These are phyloP conservation scores for Didymosphaeria variabile DNA, from an alignment of 2,329 filamentous ascomycete species.

Conservation along the genomic window DNA sequence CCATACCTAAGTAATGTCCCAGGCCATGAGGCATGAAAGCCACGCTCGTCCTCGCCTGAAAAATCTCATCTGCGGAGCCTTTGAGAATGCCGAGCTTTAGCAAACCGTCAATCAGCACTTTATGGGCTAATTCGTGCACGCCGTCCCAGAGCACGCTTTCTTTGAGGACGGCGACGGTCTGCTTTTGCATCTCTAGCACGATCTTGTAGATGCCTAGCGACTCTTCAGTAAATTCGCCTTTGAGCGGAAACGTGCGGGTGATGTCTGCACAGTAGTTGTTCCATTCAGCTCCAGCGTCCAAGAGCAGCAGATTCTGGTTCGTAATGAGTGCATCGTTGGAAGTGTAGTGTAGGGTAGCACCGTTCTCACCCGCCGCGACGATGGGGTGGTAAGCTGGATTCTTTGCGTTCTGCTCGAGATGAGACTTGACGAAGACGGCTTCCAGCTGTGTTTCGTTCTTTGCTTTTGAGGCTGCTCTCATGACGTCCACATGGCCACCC, in stretches of 20 bases:
- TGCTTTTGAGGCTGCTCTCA: constrained; percentile 68
- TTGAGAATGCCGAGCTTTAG: constrained; percentile 78
- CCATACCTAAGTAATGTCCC: constrained; percentile 62
- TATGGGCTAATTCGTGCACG: constrained; percentile 81
- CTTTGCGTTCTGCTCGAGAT: constrained; percentile 76
- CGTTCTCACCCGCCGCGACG: constrained; percentile 80
- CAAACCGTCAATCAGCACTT: constrained; percentile 82
- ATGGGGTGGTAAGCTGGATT: constrained; percentile 91
- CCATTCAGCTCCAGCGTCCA: constrained; percentile 78
- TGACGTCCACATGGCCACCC: constrained; percentile 77
- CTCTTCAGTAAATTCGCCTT: constrained; percentile 60
- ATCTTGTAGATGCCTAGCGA: constrained; percentile 73
- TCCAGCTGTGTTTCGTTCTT: constrained; percentile 85
- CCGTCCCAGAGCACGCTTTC: constrained; percentile 82
- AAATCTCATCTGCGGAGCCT: constrained; percentile 60
- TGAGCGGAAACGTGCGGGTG: constrained; percentile 88
- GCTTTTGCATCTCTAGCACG: constrained; percentile 85
- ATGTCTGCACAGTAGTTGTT: constrained; percentile 66
- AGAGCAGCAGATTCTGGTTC: constrained; percentile 78
- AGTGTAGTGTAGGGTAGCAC: constrained; percentile 87
- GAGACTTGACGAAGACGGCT: constrained; percentile 79
- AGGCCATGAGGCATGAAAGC: constrained; percentile 62
- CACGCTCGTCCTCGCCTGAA: constrained; percentile 56
- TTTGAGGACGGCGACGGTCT: constrained; percentile 76
- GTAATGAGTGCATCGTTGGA: constrained; percentile 54